These are phyloP conservation scores for Lentinula raphanica DNA, from an alignment of 768 basidiomycete genomes.

Conservation along the genomic window DNA sequence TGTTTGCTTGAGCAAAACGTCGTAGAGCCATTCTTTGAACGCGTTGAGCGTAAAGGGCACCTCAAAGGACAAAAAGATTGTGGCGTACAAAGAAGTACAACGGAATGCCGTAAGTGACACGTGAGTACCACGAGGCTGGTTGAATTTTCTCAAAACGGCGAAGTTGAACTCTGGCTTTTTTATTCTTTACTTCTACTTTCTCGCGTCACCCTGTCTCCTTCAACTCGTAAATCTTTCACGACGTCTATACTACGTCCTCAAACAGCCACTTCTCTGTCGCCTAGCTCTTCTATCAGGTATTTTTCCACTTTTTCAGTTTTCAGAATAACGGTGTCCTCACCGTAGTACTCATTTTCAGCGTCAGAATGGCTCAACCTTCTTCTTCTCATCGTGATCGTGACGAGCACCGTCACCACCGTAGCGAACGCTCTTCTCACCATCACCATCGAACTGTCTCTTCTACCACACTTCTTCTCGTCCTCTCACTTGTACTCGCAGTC, in stretches of 20 bases:
- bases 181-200: conserved; percentile 13
- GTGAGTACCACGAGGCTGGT: conserved; percentile 29
- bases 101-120: conserved; percentile 8
- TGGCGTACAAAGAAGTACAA: not conserved
- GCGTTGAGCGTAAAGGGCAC: not conserved
- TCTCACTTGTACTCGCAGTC: conserved; percentile 81
- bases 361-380: conserved; percentile 85
- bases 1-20: conserved; percentile 4
- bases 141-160: conserved; percentile 40
- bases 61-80: not conserved
- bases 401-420: conserved; percentile 51
- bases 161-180: conserved; percentile 22
- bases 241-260: conserved; percentile 62
- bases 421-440: conserved; percentile 64
- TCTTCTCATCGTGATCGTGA: conserved; percentile 77
- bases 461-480: conserved; percentile 79
- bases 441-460: conserved; percentile 86
- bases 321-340: not conserved
- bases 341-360: conserved; percentile 29
- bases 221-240: conserved; percentile 24
- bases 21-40: conserved; percentile 4
- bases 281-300: conserved; percentile 51
- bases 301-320: not conserved
- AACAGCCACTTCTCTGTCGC: conserved; percentile 74
- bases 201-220: conserved; percentile 12